Base-by-base conservation (phyloP, 306 rosid species). In the Clitoria ternatea region DNA sequence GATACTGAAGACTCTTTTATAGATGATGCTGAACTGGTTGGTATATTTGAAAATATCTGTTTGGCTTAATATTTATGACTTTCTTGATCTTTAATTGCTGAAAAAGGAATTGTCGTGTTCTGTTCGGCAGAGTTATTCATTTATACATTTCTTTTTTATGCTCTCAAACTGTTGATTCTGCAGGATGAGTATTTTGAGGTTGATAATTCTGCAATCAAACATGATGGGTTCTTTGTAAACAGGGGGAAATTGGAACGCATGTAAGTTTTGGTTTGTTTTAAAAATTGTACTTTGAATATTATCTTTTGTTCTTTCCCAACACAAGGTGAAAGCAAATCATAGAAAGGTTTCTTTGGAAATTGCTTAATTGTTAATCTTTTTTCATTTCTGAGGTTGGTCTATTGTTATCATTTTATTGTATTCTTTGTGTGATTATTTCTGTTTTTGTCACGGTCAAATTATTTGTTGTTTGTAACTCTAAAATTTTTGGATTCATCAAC, bases 101-200 rank as follows among this genome's bases (percentile, higher is more conserved):
- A 33, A 9, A 71, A 30, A 69, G 22, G 72, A 62, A 33, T 22
- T 42, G 14, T 50, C 17, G 66, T 83, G 20, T 50, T 44, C 26
- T 33, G 36, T 44, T 13, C 19, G 52, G 14, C 40, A 40, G 33
- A 17, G 20, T 14, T 79, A 71, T 14, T 44, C 48, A 42, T 45
- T 55, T 44, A 6, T 72, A 12, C 17, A 49, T 53, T 49, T 36
- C 77, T 54, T 69, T 67, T 75, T 36, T 37, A 75, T 63, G 27
- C 24, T 55, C 29, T 61, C 53, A 32, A 77, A 37, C 32, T 59
- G 50, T 72, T 45, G 70, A 48, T 71, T 78, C 29, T 82, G 92
- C 96, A 94, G 97, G 99, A 94, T 80, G 99, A 94, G 61, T 94
- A 94, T 78, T 94, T 94, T 73, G 87, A 94, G 82, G 99, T 94